Conservation (phyloP, 176 grass and related monocot species). For the Tillandsia fasciculata region DNA sequence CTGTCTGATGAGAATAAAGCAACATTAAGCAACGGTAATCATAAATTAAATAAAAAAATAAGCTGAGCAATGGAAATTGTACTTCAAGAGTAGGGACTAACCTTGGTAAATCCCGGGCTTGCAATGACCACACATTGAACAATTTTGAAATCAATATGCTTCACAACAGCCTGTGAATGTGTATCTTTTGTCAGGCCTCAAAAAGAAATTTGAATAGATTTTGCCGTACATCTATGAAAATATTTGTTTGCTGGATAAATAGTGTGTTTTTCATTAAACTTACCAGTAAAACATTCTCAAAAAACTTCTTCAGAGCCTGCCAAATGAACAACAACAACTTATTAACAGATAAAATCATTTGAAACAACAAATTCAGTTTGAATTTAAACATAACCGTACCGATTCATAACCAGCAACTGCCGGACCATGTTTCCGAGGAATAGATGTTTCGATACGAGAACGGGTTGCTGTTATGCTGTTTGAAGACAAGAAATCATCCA, state of each 20-base stretch:
- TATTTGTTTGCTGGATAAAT: background rate
- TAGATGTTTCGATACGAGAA: slow-evolving; percentile 76
- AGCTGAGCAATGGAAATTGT: background rate
- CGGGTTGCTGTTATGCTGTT: slow-evolving; percentile 83
- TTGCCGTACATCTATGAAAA: background rate
- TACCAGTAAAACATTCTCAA: slow-evolving; percentile 88
- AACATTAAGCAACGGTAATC: background rate
- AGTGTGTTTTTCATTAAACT: slow-evolving; percentile 8
- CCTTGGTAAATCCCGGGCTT: slow-evolving; percentile 98
- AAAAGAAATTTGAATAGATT: slow-evolving; percentile 1
- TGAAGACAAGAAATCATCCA: slow-evolving; percentile 23
- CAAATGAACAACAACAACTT: slow-evolving; percentile 29
- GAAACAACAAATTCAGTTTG: background rate
- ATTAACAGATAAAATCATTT: slow-evolving; percentile 15
- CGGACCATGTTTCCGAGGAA: slow-evolving; percentile 87
- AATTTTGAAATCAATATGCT: slow-evolving; percentile 81
- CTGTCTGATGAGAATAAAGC: background rate
- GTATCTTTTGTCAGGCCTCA: slow-evolving; percentile 15
- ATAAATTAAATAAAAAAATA: slow-evolving; percentile 3
- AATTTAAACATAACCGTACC: slow-evolving; percentile 33
- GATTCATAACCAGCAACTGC: slow-evolving; percentile 94
- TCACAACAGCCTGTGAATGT: slow-evolving; percentile 61
- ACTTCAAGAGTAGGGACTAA: slow-evolving; percentile 23
- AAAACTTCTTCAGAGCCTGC: slow-evolving; percentile 94
- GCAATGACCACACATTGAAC: slow-evolving; percentile 85